Base-by-base conservation (phyloP, 306 rosid species). In the Trifolium subterraneum region DNA sequence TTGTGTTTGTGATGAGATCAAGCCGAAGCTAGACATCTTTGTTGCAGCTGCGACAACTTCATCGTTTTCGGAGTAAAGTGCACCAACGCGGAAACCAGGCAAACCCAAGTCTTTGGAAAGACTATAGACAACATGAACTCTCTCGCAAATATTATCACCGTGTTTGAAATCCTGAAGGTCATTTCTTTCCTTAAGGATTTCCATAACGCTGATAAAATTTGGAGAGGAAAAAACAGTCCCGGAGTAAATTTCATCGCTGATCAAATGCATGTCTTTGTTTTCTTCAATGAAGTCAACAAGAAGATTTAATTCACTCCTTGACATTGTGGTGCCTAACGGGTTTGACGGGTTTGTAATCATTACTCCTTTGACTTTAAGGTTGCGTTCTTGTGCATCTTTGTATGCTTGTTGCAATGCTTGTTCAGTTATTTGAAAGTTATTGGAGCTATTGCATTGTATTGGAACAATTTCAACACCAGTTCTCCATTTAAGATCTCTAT, bases 61-160 rank as follows among this genome's bases (percentile, higher is more conserved):
- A 29, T 85, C 78, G 14, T 89, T 86, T 60, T 85, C 84, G 1
- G 97, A 89, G 87, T 87, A 92, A 5, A 92, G 85, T 0, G 91
- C 93, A 1, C 97, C 97, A 2, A 89, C 85, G 0, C 97, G 90
- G 63, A 92, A 92, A 18, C 97, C 97, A 6, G 97, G 97, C 10
- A 92, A 85, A 31, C 97, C 97, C 63, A 92, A 82, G 70, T 92
- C 97, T 39, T 92, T 92, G 3, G 97, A 92, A n/a, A 92, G 93
- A 79, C 97, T 92, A 25, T 85, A 87, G 23, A 92, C 93, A 10
- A 92, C 79, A 51, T 92, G 96, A 74, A 92, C 89, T 74, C 96
- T 80, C 55, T 89, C 59, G 73, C 83, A 64, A 8, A 86, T 72
- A 35, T 39, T 16, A 41, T 19, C 51, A 20, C 5, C 8, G 19